Base-by-base conservation (phyloP, 140 eudicot genomes). In the Anethum foeniculum region DNA sequence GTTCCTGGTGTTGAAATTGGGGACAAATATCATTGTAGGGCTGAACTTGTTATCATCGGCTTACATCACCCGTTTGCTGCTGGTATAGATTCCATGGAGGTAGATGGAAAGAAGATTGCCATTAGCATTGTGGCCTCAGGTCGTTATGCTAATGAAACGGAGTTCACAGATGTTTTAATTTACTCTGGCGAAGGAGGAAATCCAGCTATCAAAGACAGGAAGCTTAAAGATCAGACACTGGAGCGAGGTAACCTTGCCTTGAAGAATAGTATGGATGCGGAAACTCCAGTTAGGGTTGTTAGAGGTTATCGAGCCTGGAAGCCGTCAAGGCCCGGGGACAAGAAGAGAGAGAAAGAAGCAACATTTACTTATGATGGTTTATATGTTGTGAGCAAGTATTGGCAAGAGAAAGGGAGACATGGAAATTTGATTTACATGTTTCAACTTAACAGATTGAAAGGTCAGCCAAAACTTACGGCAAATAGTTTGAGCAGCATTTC, bases 161-260 rank as follows among this genome's bases (percentile, higher is more conserved):
- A 48, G 46, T 81, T 77, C 21, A 51, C 84, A 39, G 88, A 85
- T 69, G 78, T 34, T 12, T 62, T 89, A 9, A 71, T 32, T 12
- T 87, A 85, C 77, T 64, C 82, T 9, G 93, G 93, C 38, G 88
- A 89, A 16, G 93, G 93, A n/a, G 91, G 93, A 76, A 80, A 34
- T 68, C 60, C 81, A 38, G 75, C 75, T 7, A 41, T 64, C 28
- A 47, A 39, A 19, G 54, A 68, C 71, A 64, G 67, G 77, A 4
- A 72, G 39, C 43, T 65, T 10, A 77, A 76, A 73, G 91, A 87
- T 84, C 91, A 89, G 79, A 87, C 86, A 76, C 86, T 89, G n/a
- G 84, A 79, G 79, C 52, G 84, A 58, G 91, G 87, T 23, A 87
- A 89, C 82, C 82, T 85, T 7, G 93, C 91, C 25, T 82, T 90